Percentiles rank a stretch among this genome's conserved stretches.
These are phyloP conservation scores for Penicillium sp. DNA, from an alignment of 2,329 filamentous ascomycete species.

Conservation along the genomic window DNA sequence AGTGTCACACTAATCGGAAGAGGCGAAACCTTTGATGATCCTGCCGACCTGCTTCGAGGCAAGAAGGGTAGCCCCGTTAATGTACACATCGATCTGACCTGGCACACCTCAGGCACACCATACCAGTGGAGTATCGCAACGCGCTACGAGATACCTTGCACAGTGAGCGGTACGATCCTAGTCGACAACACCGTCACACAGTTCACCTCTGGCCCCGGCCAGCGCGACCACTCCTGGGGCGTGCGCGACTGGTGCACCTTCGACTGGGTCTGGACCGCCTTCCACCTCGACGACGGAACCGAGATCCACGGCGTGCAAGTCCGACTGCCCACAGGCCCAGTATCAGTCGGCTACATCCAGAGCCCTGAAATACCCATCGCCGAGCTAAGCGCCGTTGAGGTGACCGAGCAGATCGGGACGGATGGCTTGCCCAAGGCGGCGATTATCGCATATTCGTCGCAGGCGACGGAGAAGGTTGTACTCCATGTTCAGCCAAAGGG, in stretches of 20 bases:
- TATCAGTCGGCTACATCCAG: neutral
- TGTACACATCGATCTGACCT: neutral
- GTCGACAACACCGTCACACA: neutral
- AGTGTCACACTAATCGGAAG: too few species aligned
- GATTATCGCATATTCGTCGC: neutral
- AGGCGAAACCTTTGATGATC: too few species aligned
- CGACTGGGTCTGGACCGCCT: neutral
- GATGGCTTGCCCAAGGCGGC: neutral
- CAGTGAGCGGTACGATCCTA: neutral
- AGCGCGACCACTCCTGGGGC: neutral
- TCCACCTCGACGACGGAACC: slow-evolving; percentile 3
- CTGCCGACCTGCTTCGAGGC: too few species aligned
- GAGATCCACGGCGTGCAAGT: neutral
- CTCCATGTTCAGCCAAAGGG: too few species aligned
- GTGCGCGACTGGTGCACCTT: slow-evolving; percentile 1
- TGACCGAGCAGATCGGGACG: neutral
- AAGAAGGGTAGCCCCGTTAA: too few species aligned
- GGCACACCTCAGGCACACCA: neutral
- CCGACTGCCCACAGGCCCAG: neutral
- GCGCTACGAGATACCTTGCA: slow-evolving; percentile 2
- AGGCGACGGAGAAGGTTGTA: too few species aligned
- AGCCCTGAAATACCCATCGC: neutral
- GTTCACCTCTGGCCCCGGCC: neutral
- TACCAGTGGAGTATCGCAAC: neutral
- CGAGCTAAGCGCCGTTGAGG: neutral